Evolutionary conservation across 2,329 filamentous ascomycete species (phyloP), one percentile per base, ranked within the genome.

Genomic region (Beauveria medogensis): DNA sequence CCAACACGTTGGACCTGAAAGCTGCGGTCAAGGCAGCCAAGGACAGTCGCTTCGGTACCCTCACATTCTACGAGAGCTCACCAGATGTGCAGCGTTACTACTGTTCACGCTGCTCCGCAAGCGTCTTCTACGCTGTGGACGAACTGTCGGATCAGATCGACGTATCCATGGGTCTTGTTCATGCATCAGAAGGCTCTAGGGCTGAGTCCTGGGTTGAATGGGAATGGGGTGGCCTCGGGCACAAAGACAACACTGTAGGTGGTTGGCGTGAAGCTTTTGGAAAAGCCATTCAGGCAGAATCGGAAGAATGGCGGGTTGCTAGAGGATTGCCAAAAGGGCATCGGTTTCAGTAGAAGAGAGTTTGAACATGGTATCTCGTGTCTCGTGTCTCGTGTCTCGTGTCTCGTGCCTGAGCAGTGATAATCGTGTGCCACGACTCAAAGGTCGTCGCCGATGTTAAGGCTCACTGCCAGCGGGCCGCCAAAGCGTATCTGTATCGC

Each of bases 21-120:
- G 65, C 65, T 0, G 72, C 75, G 1, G 68, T 79, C 0, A 64
- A 71, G 3, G 56, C 57, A 0, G 24, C 62, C 1, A 69, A 71
- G 6, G 75, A 78, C 55, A 61, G 72, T 0, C 69, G 71, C 6
- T 62, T 77, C 12, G 79, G 78, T 0, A 81, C 77, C 0, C 69
- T 82, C 5, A 65, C 70, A 0, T 73, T 74, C 30, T 79, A 78
- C 63, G 64, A 66, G 9, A 80, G 78, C 53, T 80, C 77, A 0
- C 67, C 73, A 0, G 73, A 72, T 16, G 76, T 80, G 0, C 73
- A 78, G 60, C 69, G 80, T 1, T 82, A 80, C 62, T 81, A 78
- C 62, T 83, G 80, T 67, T 73, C 72, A 0, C 69, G 64, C 1
- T 82, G 80, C 67, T 79, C 78, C 0, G 78, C 80, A 0, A 69